These are phyloP conservation scores for Emericellopsis atlantica DNA, from an alignment of 2,329 filamentous ascomycete genomes.

Conservation along the genomic window DNA sequence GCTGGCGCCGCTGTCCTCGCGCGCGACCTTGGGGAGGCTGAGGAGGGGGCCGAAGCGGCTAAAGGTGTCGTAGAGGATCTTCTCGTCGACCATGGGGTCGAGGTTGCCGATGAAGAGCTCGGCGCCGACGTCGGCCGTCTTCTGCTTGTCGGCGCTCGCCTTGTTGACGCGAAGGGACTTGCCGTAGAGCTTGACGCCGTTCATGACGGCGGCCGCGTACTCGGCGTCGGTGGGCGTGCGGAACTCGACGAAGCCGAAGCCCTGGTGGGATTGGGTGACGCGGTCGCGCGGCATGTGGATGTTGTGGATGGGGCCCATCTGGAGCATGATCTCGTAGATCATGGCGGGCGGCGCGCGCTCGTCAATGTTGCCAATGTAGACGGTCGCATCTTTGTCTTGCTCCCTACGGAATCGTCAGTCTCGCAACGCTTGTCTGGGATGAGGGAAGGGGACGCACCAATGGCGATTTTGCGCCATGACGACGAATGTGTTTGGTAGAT, in stretches of 20 bases:
- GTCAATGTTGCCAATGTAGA: slow-evolving; percentile 97
- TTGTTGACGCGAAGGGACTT: slow-evolving; percentile 98
- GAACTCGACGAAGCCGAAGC: slow-evolving; percentile 98
- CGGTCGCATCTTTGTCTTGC: slow-evolving; percentile 95
- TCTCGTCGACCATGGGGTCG: slow-evolving; percentile 89
- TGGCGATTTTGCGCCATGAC: slow-evolving; percentile 59
- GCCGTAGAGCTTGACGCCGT: slow-evolving; percentile 82
- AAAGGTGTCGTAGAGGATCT: slow-evolving; percentile 89
- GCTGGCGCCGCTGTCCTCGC: slow-evolving; percentile 76
- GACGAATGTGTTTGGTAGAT: slow-evolving; percentile 7
- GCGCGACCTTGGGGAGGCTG: slow-evolving; percentile 77
- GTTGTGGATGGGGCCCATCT: slow-evolving; percentile 93
- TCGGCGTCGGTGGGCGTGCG: slow-evolving; percentile 91
- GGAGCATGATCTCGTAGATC: slow-evolving; percentile 96
- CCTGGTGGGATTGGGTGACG: slow-evolving; percentile 92
- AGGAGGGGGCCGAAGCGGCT: slow-evolving; percentile 80
- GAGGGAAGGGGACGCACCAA: slow-evolving; percentile 40
- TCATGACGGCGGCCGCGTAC: slow-evolving; percentile 94
- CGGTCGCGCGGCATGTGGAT: slow-evolving; percentile 97
- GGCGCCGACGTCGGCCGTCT: slow-evolving; percentile 83
- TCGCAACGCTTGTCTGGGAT: background rate
- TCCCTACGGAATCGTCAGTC: slow-evolving; percentile 46
- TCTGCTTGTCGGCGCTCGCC: slow-evolving; percentile 81
- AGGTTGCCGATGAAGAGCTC: slow-evolving; percentile 96
- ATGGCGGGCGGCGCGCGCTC: slow-evolving; percentile 85